Base-by-base conservation (phyloP, 164 flowering plant genomes). In the Sextonia rubra region DNA sequence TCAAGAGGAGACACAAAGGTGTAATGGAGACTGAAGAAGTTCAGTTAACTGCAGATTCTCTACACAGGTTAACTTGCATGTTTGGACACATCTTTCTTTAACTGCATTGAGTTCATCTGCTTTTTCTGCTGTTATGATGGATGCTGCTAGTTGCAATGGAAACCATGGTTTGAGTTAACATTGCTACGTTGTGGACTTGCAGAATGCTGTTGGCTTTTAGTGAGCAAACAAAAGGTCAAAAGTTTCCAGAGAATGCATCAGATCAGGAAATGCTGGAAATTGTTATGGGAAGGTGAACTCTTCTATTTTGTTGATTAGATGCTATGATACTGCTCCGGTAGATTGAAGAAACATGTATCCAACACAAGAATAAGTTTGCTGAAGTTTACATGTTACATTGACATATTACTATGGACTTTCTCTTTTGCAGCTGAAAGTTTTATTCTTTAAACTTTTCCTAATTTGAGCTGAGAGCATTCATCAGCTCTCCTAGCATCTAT, bases 21-120 rank as follows among this genome's bases (percentile, higher is more conserved):
- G 91, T 87, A 23, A 91, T 90, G 97, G 98, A 93, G 68, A 75
- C 80, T 49, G 92, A 91, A 81, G 99, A 96, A 84, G 98, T 95
- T 80, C 94, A 93, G 72, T 77, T 93, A 79, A 93, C 99, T 76
- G 80, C 90, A 69, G 80, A 83, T 81, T 93, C 98, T 56, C 83
- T 96, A n/a, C 98, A 88, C 80, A 90, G 90, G 98, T 91, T 72
- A 75, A 64, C 26, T 62, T 73, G 56, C 52, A 4, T 64, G 18
- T 63, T 24, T 29, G 47, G 5, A 52, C n/a, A 23, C 69, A 7
- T 25, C 60, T 25, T 5, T n/a, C 12, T 20, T 8, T 70, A 37
- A 3, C 23, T 71, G 58, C 49, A 37, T 12, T 48, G 72, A 75
- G 52, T 64, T 12, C 17, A 61, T 23, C 64, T 61, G 64, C 27